Conservation (phyloP, 2,329 filamentous ascomycete genomes). For the Thielaviopsis ethacetica region DNA sequence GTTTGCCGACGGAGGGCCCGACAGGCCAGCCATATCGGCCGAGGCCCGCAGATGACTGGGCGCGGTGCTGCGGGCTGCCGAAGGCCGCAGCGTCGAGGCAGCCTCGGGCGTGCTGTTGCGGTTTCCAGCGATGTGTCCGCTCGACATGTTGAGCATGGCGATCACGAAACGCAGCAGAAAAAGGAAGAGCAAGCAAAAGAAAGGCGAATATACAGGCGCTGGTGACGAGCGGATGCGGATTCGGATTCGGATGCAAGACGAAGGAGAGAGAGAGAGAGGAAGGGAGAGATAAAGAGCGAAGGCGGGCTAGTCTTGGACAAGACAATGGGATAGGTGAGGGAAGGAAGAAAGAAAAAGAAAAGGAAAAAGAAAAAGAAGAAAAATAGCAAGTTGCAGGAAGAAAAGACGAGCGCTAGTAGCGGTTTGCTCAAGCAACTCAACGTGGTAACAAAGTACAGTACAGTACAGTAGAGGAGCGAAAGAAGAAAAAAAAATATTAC, state of each 20-base stretch:
- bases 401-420: constrained; percentile 1
- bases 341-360: neutral
- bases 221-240: neutral
- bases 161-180: neutral
- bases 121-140: constrained; percentile 58
- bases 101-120: constrained; percentile 96
- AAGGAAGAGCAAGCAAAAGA: neutral
- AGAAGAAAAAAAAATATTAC: neutral
- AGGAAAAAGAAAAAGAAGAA: neutral
- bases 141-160: constrained; percentile 45
- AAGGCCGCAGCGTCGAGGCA: constrained; percentile 68
- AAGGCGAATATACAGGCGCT: neutral
- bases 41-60: constrained; percentile 83
- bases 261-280: neutral
- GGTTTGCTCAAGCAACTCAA: neutral
- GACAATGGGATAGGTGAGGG: neutral
- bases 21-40: constrained; percentile 81
- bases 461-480: neutral
- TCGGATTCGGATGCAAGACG: neutral
- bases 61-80: constrained; percentile 60
- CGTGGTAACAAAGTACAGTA: constrained; percentile 10
- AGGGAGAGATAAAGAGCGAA: neutral
- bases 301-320: neutral
- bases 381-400: constrained; percentile 16
- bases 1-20: constrained; percentile 47